These are phyloP conservation scores for Lunasporangiospora selenospora DNA, from an alignment of 192 early-diverging fungal species.

Conservation along the genomic window DNA sequence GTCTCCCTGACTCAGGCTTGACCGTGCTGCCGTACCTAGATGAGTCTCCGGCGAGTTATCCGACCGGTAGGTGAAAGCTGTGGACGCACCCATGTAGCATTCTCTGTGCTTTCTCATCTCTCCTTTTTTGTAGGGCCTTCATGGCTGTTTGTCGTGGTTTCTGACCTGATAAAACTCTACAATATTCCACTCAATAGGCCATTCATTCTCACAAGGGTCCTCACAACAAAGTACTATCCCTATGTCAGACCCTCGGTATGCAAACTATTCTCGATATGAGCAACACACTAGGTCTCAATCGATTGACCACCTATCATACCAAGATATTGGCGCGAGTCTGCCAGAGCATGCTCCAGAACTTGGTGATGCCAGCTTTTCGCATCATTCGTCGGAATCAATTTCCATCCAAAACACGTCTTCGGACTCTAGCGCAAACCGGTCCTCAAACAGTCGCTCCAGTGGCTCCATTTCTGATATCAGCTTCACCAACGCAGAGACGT, in stretches of 20 bases:
- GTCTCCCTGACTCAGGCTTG: not conserved
- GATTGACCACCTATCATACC: not conserved
- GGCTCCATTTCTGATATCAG: constrained; percentile 23
- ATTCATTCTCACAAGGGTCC: not conserved
- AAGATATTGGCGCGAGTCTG: not conserved
- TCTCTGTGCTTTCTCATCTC: not conserved
- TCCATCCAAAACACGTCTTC: too few species aligned
- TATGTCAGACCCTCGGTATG: not conserved
- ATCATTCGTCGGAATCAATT: too few species aligned
- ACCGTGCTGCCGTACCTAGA: constrained; percentile 12
- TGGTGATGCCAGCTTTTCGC: too few species aligned
- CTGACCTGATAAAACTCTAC: too few species aligned
- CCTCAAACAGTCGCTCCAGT: constrained; percentile 16
- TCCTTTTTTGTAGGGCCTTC: not conserved
- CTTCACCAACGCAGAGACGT: constrained; percentile 12
- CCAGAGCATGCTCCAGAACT: not conserved
- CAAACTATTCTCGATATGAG: not conserved
- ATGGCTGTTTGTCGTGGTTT: too few species aligned
- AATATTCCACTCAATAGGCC: not conserved
- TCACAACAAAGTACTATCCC: not conserved
- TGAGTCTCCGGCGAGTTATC: constrained; percentile 11
- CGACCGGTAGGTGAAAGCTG: not conserved
- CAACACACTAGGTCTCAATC: too few species aligned
- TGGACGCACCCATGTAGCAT: not conserved
- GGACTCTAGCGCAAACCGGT: constrained; percentile 4